A percentile compares a stretch with the other conserved stretches of the same genome.
Evolutionary conservation across 2,329 filamentous ascomycete species (phyloP).

Genomic region (Botrytis elliptica): DNA sequence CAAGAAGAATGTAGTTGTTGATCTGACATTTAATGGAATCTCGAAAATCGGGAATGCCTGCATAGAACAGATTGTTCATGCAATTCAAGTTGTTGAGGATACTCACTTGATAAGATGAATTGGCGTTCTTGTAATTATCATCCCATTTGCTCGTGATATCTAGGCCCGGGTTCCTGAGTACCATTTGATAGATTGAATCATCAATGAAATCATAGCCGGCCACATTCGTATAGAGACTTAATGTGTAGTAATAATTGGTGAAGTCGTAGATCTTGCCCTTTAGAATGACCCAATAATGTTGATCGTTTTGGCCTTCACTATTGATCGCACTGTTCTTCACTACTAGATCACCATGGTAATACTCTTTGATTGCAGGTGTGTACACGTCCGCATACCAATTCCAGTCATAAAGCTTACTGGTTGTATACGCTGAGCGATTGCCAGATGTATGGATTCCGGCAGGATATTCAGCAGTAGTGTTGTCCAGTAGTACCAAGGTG

Average conservation of each 20-base stretch:
- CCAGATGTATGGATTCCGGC: slow-evolving; percentile 72
- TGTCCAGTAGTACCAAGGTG: slow-evolving; percentile 57
- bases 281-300: slow-evolving; percentile 78
- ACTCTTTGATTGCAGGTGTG: slow-evolving; percentile 76
- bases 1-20: slow-evolving; percentile 87
- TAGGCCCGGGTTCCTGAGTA: slow-evolving; percentile 73
- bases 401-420: slow-evolving; percentile 56
- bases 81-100: slow-evolving; percentile 72
- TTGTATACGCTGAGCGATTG: slow-evolving; percentile 52
- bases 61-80: slow-evolving; percentile 78
- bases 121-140: slow-evolving; percentile 49
- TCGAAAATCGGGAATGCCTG: slow-evolving; percentile 83
- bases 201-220: slow-evolving; percentile 71
- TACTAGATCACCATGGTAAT: slow-evolving; percentile 84
- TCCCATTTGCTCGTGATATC: slow-evolving; percentile 72
- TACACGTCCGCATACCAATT: slow-evolving; percentile 80
- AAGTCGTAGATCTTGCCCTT: slow-evolving; percentile 79
- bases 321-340: slow-evolving; percentile 60
- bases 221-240: slow-evolving; percentile 52
- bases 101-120: slow-evolving; percentile 49
- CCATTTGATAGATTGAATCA: slow-evolving; percentile 60
- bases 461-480: slow-evolving; percentile 56
- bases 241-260: slow-evolving; percentile 85
- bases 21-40: slow-evolving; percentile 72
- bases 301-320: slow-evolving; percentile 62